phyloP scores from a whole-genome alignment of 345 rosid genomes.

The Bretschneidera sinensis region DNA sequence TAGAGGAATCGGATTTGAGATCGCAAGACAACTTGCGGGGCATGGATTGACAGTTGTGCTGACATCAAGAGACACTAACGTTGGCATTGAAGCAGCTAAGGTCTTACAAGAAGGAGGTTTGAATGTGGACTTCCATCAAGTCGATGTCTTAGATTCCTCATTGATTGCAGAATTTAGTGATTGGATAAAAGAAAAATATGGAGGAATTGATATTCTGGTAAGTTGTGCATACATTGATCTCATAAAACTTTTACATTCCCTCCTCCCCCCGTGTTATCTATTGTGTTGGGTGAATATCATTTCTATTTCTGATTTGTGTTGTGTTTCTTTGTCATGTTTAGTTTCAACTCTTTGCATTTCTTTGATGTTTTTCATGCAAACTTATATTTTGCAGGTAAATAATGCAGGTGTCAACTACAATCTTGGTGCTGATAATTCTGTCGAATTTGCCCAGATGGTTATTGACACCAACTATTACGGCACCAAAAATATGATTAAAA shows the following conservation, averaged over 20 bases:
- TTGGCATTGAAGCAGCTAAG: conserved; percentile 80
- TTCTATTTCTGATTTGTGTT: background rate
- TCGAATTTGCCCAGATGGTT: conserved; percentile 58
- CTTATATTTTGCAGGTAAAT: conserved; percentile 54
- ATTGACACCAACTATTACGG: conserved; percentile 76
- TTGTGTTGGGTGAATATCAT: too few relatives aligned
- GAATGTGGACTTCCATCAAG: conserved; percentile 73
- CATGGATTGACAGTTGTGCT: conserved; percentile 74
- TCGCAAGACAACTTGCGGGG: conserved; percentile 76
- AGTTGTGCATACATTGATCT: conserved; percentile 3
- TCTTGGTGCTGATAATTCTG: conserved; percentile 67
- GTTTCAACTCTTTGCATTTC: background rate
- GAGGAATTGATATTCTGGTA: conserved; percentile 75
- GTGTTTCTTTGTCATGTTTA: background rate
- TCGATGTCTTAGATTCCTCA: conserved; percentile 54
- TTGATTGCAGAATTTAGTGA: conserved; percentile 53
- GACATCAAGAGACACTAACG: conserved; percentile 68
- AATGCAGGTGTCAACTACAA: conserved; percentile 95
- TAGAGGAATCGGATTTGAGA: conserved; percentile 94
- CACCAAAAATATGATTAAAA: conserved; percentile 65
- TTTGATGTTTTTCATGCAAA: conserved; percentile 12
- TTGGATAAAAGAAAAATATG: conserved; percentile 65
- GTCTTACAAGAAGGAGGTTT: conserved; percentile 80
- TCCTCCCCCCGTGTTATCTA: too few relatives aligned
- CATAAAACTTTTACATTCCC: too few relatives aligned